Evolutionary conservation across 2,329 filamentous ascomycete genomes (phyloP).

Genomic region (Hypomyces rosellus): DNA sequence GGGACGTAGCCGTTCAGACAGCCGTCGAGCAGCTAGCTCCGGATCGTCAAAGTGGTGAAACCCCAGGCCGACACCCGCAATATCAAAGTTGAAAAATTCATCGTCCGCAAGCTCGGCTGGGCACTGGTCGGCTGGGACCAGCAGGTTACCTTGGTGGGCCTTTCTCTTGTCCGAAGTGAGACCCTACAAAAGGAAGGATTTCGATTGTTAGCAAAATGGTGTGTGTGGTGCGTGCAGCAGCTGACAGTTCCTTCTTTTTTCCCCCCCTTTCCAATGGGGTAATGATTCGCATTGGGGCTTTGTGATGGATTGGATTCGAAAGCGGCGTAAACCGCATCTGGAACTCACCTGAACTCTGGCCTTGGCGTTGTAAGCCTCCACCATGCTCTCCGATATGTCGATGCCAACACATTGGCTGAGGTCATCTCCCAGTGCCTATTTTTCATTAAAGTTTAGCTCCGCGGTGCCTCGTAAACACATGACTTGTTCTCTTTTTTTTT

Average conservation of each 20-base stretch:
- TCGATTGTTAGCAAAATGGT: no score
- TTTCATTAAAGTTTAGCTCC: background rate
- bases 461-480: background rate
- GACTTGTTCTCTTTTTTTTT: background rate
- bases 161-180: constrained; percentile 46
- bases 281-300: no score
- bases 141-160: constrained; percentile 53
- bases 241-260: no score
- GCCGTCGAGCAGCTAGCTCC: constrained; percentile 47
- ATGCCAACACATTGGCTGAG: constrained; percentile 57
- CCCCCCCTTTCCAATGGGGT: no score
- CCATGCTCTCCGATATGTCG: constrained; percentile 67
- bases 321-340: no score
- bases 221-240: no score
- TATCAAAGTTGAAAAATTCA: constrained; percentile 64
- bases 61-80: constrained; percentile 55
- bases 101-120: constrained; percentile 51
- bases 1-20: constrained; percentile 56
- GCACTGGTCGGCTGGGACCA: constrained; percentile 37
- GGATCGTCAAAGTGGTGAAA: constrained; percentile 66
- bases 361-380: constrained; percentile 57
- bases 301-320: no score
- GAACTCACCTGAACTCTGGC: constrained; percentile 45
- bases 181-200: constrained; percentile 31
- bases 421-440: constrained; percentile 18